These are phyloP conservation scores for Gossypium stocksii DNA, from an alignment of 345 rosid genomes.

Conservation along the genomic window DNA sequence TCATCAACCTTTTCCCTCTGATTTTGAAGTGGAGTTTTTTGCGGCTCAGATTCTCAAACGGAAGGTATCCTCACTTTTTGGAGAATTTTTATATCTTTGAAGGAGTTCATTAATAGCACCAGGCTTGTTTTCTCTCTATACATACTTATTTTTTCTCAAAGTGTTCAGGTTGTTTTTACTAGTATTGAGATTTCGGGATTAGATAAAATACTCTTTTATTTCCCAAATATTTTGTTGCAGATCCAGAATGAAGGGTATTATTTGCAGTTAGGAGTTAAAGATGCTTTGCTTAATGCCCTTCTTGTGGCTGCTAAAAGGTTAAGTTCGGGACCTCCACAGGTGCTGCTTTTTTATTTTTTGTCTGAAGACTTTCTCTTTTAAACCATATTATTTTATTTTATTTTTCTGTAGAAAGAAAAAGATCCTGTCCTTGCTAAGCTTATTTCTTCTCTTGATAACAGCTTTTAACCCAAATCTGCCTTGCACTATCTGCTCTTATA, in stretches of 20 bases:
- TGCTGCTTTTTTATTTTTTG: constrained; percentile 27
- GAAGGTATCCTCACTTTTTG: constrained; percentile 45
- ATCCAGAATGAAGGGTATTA: constrained; percentile 79
- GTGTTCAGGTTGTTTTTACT: not conserved
- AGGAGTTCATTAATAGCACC: not conserved
- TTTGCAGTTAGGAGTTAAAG: constrained; percentile 64
- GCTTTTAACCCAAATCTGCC: constrained; percentile 93
- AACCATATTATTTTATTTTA: not conserved
- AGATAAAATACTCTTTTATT: not conserved
- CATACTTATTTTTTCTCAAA: not conserved
- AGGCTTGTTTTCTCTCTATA: not conserved
- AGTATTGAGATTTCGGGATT: not conserved
- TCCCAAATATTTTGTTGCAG: constrained; percentile 35
- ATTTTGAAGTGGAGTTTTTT: constrained; percentile 79
- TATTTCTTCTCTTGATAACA: constrained; percentile 30
- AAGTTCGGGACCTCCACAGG: constrained; percentile 93
- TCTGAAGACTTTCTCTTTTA: not conserved
- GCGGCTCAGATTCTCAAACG: constrained; percentile 96
- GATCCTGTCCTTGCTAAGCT: not conserved
- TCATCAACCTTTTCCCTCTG: constrained; percentile 43
- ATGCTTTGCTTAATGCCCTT: constrained; percentile 77
- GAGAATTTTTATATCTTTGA: not conserved
- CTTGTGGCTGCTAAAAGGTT: constrained; percentile 79
- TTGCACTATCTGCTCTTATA: constrained; percentile 81
- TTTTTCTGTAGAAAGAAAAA: not conserved